Evolutionary conservation across 2,329 filamentous ascomycete species (phyloP).

Genomic region (Pseudomassariella vexata): DNA sequence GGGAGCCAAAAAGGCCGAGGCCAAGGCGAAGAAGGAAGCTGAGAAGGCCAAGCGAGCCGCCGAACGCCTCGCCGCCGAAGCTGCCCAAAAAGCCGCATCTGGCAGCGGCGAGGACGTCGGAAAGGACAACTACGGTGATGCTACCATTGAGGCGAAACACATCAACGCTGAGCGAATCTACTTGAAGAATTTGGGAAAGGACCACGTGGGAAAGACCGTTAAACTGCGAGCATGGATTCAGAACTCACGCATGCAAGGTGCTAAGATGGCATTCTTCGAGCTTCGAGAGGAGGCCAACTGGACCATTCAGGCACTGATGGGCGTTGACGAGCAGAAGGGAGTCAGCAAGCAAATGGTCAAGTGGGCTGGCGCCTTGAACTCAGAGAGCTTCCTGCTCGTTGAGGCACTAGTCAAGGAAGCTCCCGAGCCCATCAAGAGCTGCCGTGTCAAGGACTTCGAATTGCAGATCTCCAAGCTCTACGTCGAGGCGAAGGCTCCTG

Average conservation of each 20-base stretch:
- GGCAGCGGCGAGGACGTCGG: slow-evolving; percentile 61
- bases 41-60: slow-evolving; percentile 67
- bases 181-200: slow-evolving; percentile 59
- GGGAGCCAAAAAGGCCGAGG: slow-evolving; percentile 76
- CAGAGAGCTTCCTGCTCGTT: slow-evolving; percentile 77
- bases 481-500: slow-evolving; percentile 60
- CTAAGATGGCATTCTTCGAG: slow-evolving; percentile 88
- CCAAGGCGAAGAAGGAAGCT: slow-evolving; percentile 84
- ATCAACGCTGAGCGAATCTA: slow-evolving; percentile 52
- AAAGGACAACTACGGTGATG: slow-evolving; percentile 74
- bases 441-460: slow-evolving; percentile 73
- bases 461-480: slow-evolving; percentile 85
- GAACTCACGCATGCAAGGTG: slow-evolving; percentile 81
- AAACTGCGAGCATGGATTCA: slow-evolving; percentile 77
- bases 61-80: slow-evolving; percentile 69
- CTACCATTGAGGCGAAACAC: slow-evolving; percentile 53
- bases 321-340: slow-evolving; percentile 54
- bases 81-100: slow-evolving; percentile 59
- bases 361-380: slow-evolving; percentile 68
- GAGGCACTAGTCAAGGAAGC: slow-evolving; percentile 78
- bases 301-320: slow-evolving; percentile 77
- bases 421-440: slow-evolving; percentile 82
- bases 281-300: slow-evolving; percentile 69
- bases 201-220: slow-evolving; percentile 63
- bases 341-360: slow-evolving; percentile 91